These are phyloP conservation scores for Lentinula aciculospora DNA, from an alignment of 768 basidiomycete species.

Conservation along the genomic window DNA sequence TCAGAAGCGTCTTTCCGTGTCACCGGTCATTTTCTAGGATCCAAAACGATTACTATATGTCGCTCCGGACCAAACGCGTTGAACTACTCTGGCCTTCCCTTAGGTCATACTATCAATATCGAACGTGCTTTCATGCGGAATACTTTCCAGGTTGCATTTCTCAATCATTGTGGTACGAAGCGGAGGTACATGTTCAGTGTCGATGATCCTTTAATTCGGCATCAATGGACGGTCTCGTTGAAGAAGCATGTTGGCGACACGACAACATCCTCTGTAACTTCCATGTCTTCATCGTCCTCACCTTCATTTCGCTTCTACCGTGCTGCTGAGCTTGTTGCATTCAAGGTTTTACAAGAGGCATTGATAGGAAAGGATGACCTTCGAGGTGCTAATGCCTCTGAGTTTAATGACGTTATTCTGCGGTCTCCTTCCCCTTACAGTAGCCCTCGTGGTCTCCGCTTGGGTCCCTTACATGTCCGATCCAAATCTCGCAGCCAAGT, in stretches of 20 bases:
- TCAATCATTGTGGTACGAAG: slow-evolving; percentile 57
- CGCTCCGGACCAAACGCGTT: slow-evolving; percentile 81
- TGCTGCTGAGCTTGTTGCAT: slow-evolving; percentile 71
- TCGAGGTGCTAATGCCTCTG: slow-evolving; percentile 22
- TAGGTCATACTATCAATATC: slow-evolving; percentile 71
- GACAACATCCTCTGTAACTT: slow-evolving; percentile 19
- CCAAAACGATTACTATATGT: slow-evolving; percentile 78
- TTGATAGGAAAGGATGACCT: slow-evolving; percentile 46
- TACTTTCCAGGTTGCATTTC: slow-evolving; percentile 90
- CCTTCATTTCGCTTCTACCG: slow-evolving; percentile 45
- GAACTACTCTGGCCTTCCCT: slow-evolving; percentile 74
- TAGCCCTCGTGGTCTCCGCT: slow-evolving; percentile 13
- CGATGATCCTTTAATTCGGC: slow-evolving; percentile 68
- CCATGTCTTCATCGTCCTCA: slow-evolving; percentile 28
- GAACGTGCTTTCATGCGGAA: slow-evolving; percentile 96
- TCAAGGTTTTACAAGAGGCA: slow-evolving; percentile 81
- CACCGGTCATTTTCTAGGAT: slow-evolving; percentile 79
- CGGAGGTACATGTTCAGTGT: slow-evolving; percentile 96
- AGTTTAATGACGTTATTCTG: slow-evolving; percentile 9
- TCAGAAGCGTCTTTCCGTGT: slow-evolving; percentile 87
- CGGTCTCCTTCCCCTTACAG: slow-evolving; percentile 10
- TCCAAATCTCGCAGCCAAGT: slow-evolving; percentile 69
- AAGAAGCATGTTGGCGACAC: slow-evolving; percentile 61
- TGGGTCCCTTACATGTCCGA: slow-evolving; percentile 37
- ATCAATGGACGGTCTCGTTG: slow-evolving; percentile 68